phyloP scores from a whole-genome alignment of 2,329 filamentous ascomycete genomes.

The Fusarium sp. region DNA sequence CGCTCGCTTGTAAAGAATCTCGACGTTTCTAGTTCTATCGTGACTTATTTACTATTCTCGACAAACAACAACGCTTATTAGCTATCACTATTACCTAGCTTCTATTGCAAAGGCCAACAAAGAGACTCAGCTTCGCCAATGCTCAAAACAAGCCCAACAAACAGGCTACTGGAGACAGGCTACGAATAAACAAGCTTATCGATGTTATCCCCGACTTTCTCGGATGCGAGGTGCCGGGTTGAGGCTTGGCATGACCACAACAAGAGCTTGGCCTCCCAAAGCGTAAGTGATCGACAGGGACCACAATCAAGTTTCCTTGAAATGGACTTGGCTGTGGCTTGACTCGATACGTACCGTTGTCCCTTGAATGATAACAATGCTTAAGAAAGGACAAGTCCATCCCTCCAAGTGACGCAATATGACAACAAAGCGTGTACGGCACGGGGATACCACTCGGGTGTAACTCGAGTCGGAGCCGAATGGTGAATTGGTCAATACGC shows the following conservation, averaged over 20 bases:
- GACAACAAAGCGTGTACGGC: conserved; percentile 4
- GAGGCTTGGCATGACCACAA: conserved; percentile 22
- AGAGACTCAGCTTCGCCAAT: conserved; percentile 1
- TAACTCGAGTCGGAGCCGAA: conserved; percentile 12
- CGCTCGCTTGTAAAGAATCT: conserved; percentile 9
- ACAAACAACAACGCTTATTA: neutral
- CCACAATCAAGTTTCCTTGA: conserved; percentile 16
- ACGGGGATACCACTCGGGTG: conserved; percentile 7
- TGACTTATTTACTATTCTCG: conserved; percentile 5
- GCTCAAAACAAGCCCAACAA: conserved; percentile 22
- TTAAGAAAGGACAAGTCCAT: neutral
- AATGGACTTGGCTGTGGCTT: conserved; percentile 15
- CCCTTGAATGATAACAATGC: neutral
- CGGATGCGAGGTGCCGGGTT: conserved; percentile 24
- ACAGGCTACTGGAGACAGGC: conserved; percentile 29
- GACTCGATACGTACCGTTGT: neutral
- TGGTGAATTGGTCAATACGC: neutral
- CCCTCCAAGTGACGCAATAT: neutral
- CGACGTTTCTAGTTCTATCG: conserved; percentile 10
- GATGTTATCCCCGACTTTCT: conserved; percentile 14
- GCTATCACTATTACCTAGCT: neutral
- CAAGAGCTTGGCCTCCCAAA: neutral
- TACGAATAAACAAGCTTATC: conserved; percentile 33
- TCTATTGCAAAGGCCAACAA: neutral
- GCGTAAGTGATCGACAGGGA: conserved; percentile 22